phyloP scores from a whole-genome alignment of 2,329 filamentous ascomycete species.

The Madurella fahalii region DNA sequence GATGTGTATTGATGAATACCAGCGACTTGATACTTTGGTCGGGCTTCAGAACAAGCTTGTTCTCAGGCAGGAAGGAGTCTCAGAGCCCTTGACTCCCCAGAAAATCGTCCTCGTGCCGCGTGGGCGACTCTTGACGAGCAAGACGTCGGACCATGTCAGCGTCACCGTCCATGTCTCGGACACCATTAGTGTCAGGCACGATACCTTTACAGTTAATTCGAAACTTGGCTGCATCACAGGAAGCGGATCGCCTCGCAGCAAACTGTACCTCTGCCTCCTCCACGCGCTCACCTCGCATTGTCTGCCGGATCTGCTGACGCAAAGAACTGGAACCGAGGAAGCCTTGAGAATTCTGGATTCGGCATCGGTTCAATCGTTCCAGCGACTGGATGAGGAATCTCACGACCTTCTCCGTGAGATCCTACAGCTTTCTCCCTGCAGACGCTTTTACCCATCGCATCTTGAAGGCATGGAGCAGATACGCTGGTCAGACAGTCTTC shows the following conservation, averaged over 20 bases:
- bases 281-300: conserved; percentile 53
- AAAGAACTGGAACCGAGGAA: conserved; percentile 51
- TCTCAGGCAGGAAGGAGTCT: conserved; percentile 28
- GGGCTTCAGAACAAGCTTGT: conserved; percentile 50
- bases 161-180: conserved; percentile 33
- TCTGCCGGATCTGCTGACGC: conserved; percentile 46
- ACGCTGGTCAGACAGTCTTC: conserved; percentile 38
- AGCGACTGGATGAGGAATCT: conserved; percentile 35
- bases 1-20: conserved; percentile 45
- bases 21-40: conserved; percentile 44
- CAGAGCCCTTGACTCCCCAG: neutral
- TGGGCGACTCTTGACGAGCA: conserved; percentile 28
- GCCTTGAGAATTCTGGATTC: conserved; percentile 47
- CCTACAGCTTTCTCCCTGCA: conserved; percentile 38
- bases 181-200: conserved; percentile 24
- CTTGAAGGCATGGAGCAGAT: conserved; percentile 45
- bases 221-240: conserved; percentile 47
- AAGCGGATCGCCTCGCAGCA: conserved; percentile 48
- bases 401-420: conserved; percentile 36
- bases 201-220: conserved; percentile 47
- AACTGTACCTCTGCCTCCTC: conserved; percentile 47
- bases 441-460: conserved; percentile 42
- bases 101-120: conserved; percentile 36
- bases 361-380: conserved; percentile 46
- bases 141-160: conserved; percentile 28